A percentile compares a stretch with the other conserved stretches of the same genome.
Evolutionary conservation across 768 basidiomycete genomes (phyloP).

Genomic region (Agaricus subrufescens): DNA sequence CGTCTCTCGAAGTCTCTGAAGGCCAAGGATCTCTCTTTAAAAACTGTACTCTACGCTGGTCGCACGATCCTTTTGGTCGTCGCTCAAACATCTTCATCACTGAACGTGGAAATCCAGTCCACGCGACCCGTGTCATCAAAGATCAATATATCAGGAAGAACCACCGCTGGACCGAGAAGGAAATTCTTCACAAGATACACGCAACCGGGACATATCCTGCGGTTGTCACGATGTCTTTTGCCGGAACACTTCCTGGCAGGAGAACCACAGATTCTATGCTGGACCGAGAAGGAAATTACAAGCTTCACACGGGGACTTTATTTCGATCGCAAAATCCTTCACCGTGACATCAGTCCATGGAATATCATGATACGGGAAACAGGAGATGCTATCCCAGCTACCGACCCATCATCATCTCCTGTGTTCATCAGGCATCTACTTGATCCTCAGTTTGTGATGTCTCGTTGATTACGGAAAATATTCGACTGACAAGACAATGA

Average conservation of each 20-base stretch:
- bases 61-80: not conserved
- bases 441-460: not conserved
- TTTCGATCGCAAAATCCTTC: not conserved
- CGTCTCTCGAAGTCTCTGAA: too few relatives aligned
- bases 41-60: not conserved
- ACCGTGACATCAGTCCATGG: conserved; percentile 7
- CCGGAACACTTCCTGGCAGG: not conserved
- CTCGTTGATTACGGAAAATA: not conserved
- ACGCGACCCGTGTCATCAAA: not conserved
- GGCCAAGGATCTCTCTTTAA: not conserved
- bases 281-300: too few relatives aligned
- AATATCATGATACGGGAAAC: not conserved
- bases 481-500: not conserved
- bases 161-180: not conserved
- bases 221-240: not conserved
- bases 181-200: not conserved
- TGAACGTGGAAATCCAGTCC: not conserved
- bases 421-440: conserved; percentile 5
- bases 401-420: not conserved
- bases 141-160: not conserved
- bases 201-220: not conserved
- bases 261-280: too few relatives aligned
- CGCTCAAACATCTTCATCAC: not conserved
- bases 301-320: too few relatives aligned
- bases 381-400: not conserved